Percentiles rank a stretch among this genome's conserved stretches.
Evolutionary conservation across 768 basidiomycete genomes (phyloP).

Genomic region (Rhizopogon vulgaris): DNA sequence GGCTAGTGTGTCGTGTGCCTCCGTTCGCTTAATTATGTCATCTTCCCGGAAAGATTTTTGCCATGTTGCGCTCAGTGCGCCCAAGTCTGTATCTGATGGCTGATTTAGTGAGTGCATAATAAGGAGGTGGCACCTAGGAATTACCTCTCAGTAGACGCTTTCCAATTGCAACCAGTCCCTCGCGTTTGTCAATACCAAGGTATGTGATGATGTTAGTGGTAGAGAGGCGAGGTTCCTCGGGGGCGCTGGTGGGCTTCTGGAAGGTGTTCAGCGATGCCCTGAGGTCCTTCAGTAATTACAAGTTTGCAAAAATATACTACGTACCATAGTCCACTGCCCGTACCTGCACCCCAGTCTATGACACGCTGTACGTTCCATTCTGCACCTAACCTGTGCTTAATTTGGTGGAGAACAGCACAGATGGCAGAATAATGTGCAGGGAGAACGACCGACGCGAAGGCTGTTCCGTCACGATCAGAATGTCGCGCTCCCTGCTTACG

Average conservation of each 20-base stretch:
- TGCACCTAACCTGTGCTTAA: constrained; percentile 56
- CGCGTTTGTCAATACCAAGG: constrained; percentile 71
- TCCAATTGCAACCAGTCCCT: constrained; percentile 62
- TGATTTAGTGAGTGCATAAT: constrained; percentile 5
- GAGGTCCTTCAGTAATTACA: constrained; percentile 8
- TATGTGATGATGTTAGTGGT: constrained; percentile 57
- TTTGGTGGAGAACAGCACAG: constrained; percentile 62
- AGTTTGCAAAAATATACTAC: constrained; percentile 10
- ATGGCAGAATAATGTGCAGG: constrained; percentile 84
- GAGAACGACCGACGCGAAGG: constrained; percentile 81
- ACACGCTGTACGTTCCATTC: constrained; percentile 56
- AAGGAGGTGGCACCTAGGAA: constrained; percentile 10
- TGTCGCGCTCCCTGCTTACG: constrained; percentile 52
- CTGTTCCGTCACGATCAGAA: constrained; percentile 66
- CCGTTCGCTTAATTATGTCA: constrained; percentile 32
- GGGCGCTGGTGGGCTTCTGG: constrained; percentile 30
- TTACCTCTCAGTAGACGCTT: constrained; percentile 55
- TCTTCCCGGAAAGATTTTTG: constrained; percentile 50
- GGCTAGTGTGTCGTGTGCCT: constrained; percentile 54
- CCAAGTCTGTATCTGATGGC: constrained; percentile 43
- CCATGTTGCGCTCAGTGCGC: constrained; percentile 43
- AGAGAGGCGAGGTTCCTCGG: constrained; percentile 31
- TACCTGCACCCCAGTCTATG: constrained; percentile 81
- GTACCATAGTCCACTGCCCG: constrained; percentile 81
- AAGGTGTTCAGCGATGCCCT: constrained; percentile 71